Base-by-base conservation (phyloP, 306 rosid genomes). In the Cucumis melo region DNA sequence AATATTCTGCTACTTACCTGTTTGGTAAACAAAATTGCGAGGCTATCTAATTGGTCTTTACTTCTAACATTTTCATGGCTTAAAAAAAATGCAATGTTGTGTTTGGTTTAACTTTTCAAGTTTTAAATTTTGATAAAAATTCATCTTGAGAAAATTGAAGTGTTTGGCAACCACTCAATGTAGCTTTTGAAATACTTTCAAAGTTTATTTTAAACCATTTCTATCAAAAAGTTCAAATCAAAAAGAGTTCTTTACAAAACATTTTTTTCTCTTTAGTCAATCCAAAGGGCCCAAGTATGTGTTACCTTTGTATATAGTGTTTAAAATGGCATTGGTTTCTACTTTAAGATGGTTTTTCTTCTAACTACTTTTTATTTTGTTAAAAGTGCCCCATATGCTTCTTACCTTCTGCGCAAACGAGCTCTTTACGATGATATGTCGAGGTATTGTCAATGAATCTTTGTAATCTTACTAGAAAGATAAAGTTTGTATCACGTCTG, bases 351-450 rank as follows among this genome's bases (percentile, higher is more conserved):
- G 61, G 51, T 10, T 54, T 38, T 55, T 27, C 71, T 29, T 27
- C 23, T 61, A 78, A n/a, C 56, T 11, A 27, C 24, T 67, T 81
- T 77, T 81, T 41, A 53, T 82, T 76, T 59, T 8, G 48, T 82
- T 39, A 34, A 51, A 90, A 90, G 97, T 59, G 86, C 81, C 6
- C 87, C 87, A 3, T 91, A 93, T 66, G 92, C 38, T 66, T 91
- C 97, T 21, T 91, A 89, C 81, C 39, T 81, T 68, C 91, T 91
- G 23, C 88, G 94, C 34, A 85, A 83, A 82, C 85, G 91, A 64
- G 91, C 90, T 42, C 88, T 91, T 54, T 89, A 86, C 14, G 46
- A 81, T 76, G 89, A 89, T 39, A 85, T 91, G 93, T 73, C 91
- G 58, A 86, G 91, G 94, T 91, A 89, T 50, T 51, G 17, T 41